A percentile compares a stretch with the other conserved stretches of the same genome.
phyloP scores from a whole-genome alignment of 176 grass and related monocot species.

The Leersia perrieri region DNA sequence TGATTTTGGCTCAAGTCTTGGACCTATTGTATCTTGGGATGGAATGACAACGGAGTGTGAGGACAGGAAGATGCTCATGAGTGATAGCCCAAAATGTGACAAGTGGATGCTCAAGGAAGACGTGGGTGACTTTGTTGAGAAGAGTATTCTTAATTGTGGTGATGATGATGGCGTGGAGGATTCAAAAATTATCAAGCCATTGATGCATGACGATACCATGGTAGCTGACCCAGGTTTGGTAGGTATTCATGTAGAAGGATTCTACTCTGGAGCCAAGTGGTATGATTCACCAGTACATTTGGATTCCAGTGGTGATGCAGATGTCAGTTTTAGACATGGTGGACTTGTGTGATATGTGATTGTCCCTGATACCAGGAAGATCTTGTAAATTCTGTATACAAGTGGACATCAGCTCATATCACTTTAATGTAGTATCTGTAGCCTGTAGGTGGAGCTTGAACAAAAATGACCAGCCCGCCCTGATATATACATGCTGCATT shows the following conservation, averaged over 20 bases:
- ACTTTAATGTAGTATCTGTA: conserved; percentile 42
- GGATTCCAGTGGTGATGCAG: conserved; percentile 64
- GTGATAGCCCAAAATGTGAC: conserved; percentile 73
- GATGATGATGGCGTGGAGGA: conserved; percentile 72
- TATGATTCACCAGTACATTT: conserved; percentile 89
- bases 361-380: conserved; percentile 33
- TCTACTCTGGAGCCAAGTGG: conserved; percentile 88
- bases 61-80: conserved; percentile 79
- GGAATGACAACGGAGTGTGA: conserved; percentile 74
- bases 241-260: conserved; percentile 87
- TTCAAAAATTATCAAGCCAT: conserved; percentile 83
- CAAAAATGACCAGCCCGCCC: conserved; percentile 38
- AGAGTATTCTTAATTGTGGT: conserved; percentile 86
- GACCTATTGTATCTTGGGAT: conserved; percentile 82
- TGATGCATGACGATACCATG: conserved; percentile 76
- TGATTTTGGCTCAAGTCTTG: conserved; percentile 88
- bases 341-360: conserved; percentile 60
- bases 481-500: conserved; percentile 48
- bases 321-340: conserved; percentile 74
- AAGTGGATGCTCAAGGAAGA: conserved; percentile 97
- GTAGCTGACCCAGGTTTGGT: conserved; percentile 70
- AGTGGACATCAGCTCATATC: conserved; percentile 42
- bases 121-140: conserved; percentile 79
- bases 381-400: conserved; percentile 97
- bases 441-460: conserved; percentile 40